These are phyloP conservation scores for Xylaria sp. DNA, from an alignment of 2,329 filamentous ascomycete genomes.

Conservation along the genomic window DNA sequence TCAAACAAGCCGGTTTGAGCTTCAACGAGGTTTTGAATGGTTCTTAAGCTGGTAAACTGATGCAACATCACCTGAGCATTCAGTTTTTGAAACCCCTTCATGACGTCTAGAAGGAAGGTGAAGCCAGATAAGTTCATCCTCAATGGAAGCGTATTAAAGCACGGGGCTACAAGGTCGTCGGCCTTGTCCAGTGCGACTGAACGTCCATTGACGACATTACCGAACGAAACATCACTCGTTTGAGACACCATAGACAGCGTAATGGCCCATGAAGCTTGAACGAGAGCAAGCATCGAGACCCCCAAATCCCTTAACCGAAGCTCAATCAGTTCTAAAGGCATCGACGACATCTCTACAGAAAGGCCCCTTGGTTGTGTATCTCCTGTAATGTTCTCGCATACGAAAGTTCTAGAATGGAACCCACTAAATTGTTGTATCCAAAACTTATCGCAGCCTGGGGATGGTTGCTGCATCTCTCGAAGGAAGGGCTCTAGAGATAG, in stretches of 20 bases:
- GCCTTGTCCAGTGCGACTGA: conserved; percentile 60
- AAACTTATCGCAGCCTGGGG: conserved; percentile 51
- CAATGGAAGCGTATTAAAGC: conserved; percentile 83
- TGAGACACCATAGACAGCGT: conserved; percentile 53
- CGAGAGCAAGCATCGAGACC: conserved; percentile 58
- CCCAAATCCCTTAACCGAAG: conserved; percentile 46
- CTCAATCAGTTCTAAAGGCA: conserved; percentile 43
- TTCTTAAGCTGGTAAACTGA: conserved; percentile 70
- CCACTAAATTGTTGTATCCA: conserved; percentile 56
- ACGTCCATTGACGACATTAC: conserved; percentile 77
- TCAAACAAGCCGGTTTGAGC: conserved; percentile 62
- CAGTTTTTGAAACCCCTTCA: conserved; percentile 54
- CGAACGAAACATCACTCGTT: conserved; percentile 70
- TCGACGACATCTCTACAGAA: conserved; percentile 6
- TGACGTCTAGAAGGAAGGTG: conserved; percentile 50
- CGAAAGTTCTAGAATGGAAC: conserved; percentile 36
- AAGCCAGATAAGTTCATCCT: conserved; percentile 49
- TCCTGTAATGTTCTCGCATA: not conserved
- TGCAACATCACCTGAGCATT: conserved; percentile 60
- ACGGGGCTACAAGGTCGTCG: conserved; percentile 74
- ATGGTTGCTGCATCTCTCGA: conserved; percentile 46
- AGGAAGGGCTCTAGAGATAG: conserved; percentile 62
- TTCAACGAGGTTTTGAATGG: conserved; percentile 53
- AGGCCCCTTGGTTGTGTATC: conserved; percentile 14
- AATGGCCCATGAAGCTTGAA: conserved; percentile 69